Conservation (phyloP, 805 yeast species). For the Yueomyces sp. region DNA sequence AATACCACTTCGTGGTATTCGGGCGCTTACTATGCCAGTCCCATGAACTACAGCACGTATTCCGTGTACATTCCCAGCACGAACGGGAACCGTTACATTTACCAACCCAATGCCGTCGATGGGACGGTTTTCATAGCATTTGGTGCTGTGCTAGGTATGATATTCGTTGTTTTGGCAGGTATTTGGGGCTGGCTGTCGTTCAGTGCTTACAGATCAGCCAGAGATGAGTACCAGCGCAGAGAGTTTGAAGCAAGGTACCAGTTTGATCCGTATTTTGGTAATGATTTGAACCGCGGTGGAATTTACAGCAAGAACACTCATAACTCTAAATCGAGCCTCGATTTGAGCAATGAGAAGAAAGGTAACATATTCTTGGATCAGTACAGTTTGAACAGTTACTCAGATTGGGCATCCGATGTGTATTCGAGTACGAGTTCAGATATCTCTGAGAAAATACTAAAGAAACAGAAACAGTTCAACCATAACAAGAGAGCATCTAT, state of each 20-base stretch:
- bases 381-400: neutral
- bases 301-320: neutral
- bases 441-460: slow-evolving; percentile 13
- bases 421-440: slow-evolving; percentile 12
- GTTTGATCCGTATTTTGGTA: slow-evolving; percentile 9
- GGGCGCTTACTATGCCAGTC: neutral
- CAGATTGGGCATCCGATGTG: neutral
- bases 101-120: slow-evolving; percentile 33
- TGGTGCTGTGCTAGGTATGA: slow-evolving; percentile 51
- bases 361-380: neutral
- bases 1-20: neutral
- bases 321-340: neutral
- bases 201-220: slow-evolving; percentile 18
- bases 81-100: slow-evolving; percentile 41
- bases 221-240: slow-evolving; percentile 15
- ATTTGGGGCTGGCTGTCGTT: slow-evolving; percentile 13
- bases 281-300: neutral
- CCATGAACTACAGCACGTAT: neutral
- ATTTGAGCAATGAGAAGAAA: neutral
- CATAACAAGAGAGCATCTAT: slow-evolving; percentile 22
- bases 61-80: slow-evolving; percentile 13
- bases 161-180: slow-evolving; percentile 21
- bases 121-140: slow-evolving; percentile 74
- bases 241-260: slow-evolving; percentile 9
- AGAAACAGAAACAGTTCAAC: slow-evolving; percentile 4